phyloP scores from a whole-genome alignment of 2,329 filamentous ascomycete species.

The Elsinoe australis region DNA sequence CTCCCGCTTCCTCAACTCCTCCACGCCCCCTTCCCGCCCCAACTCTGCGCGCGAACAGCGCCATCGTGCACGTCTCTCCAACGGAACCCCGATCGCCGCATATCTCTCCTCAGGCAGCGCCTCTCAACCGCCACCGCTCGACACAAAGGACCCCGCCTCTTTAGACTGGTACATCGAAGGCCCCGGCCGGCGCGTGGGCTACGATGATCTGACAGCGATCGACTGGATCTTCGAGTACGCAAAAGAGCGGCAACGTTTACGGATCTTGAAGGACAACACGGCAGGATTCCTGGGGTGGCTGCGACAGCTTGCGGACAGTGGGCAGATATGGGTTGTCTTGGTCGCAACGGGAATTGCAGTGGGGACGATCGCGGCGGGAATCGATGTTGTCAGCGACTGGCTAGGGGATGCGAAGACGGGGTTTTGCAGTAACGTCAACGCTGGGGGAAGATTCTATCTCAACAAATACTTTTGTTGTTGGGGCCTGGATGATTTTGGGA shows the following conservation, averaged over 20 bases:
- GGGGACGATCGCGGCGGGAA: conserved; percentile 75
- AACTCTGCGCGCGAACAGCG: conserved; percentile 24
- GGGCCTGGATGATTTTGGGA: conserved; percentile 71
- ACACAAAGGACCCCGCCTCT: conserved; percentile 38
- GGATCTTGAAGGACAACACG: conserved; percentile 59
- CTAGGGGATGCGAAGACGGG: conserved; percentile 85
- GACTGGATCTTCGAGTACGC: conserved; percentile 99
- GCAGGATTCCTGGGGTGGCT: conserved; percentile 65
- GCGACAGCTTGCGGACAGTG: conserved; percentile 68
- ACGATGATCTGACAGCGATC: conserved; percentile 93
- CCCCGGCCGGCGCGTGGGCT: conserved; percentile 80
- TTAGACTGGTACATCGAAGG: conserved; percentile 86
- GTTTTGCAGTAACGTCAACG: conserved; percentile 67
- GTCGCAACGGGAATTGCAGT: conserved; percentile 78
- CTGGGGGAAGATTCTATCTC: conserved; percentile 82
- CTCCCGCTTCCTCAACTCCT: conserved; percentile 35
- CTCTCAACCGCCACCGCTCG: conserved; percentile 24
- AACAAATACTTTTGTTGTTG: conserved; percentile 89
- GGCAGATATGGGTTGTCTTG: conserved; percentile 86
- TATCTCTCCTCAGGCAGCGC: conserved; percentile 31
- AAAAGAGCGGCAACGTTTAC: conserved; percentile 82
- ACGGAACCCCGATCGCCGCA: conserved; percentile 30
- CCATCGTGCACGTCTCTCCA: conserved; percentile 2
- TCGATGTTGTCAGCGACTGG: conserved; percentile 90
- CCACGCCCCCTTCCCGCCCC: conserved; percentile 23